Evolutionary conservation across 1,284 basidiomycete genomes (phyloP).

Genomic region (Cyathus olla): DNA sequence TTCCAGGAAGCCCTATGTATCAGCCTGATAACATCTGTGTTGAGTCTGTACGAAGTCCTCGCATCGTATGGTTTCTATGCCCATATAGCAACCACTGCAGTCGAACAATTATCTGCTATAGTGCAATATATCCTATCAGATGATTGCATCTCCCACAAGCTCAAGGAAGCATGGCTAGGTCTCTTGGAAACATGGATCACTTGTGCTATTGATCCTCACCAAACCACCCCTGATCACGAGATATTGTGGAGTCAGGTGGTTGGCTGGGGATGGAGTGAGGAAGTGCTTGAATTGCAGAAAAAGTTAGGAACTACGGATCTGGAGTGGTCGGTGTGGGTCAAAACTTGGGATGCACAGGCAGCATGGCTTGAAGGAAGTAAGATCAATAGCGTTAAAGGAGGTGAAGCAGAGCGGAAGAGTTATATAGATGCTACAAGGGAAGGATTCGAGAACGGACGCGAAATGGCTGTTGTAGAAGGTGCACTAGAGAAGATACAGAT

Average conservation of each 20-base stretch:
- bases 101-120: slow-evolving; percentile 62
- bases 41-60: slow-evolving; percentile 76
- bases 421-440: slow-evolving; percentile 45
- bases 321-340: slow-evolving; percentile 52
- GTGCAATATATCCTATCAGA: slow-evolving; percentile 54
- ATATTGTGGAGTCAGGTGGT: slow-evolving; percentile 90
- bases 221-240: slow-evolving; percentile 87
- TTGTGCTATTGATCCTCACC: slow-evolving; percentile 91
- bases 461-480: slow-evolving; percentile 47
- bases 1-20: slow-evolving; percentile 56
- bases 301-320: slow-evolving; percentile 34
- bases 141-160: slow-evolving; percentile 41
- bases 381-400: slow-evolving; percentile 77
- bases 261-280: slow-evolving; percentile 81
- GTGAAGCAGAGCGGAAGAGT: slow-evolving; percentile 67
- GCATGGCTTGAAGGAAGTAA: slow-evolving; percentile 82
- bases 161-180: slow-evolving; percentile 61
- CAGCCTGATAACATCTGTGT: slow-evolving; percentile 64
- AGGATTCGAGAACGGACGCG: slow-evolving; percentile 55
- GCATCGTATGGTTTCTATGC: slow-evolving; percentile 85
- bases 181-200: slow-evolving; percentile 81
- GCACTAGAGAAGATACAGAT: slow-evolving; percentile 47
- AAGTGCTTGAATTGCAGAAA: slow-evolving; percentile 56
- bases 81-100: slow-evolving; percentile 72
- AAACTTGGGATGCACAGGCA: slow-evolving; percentile 66